A percentile compares a stretch with the other conserved stretches of the same genome.
Evolutionary conservation across 108 stramenopile genomes (phyloP).

Genomic region (Nannochloropsis oceanica): DNA sequence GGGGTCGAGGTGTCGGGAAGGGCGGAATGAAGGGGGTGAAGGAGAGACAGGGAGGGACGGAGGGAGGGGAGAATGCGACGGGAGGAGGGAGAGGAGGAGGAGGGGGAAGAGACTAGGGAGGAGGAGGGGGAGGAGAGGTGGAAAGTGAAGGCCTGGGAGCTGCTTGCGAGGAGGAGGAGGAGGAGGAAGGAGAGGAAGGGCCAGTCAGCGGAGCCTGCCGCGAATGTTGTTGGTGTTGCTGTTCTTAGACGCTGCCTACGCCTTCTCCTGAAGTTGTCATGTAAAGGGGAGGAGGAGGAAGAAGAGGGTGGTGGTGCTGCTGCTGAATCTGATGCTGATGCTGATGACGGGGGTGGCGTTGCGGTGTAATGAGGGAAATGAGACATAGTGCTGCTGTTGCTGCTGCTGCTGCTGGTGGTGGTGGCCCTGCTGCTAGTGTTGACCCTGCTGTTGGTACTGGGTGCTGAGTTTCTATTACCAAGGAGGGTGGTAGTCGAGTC

Average conservation of each 20-base stretch:
- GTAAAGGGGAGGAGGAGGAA: background rate
- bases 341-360: too few species aligned
- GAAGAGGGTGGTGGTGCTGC: background rate
- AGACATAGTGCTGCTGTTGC: too few species aligned
- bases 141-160: background rate
- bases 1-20: background rate
- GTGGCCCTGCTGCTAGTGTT: too few species aligned
- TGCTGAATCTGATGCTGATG: too few species aligned
- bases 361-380: too few species aligned
- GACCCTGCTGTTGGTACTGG: too few species aligned
- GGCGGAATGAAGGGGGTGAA: background rate
- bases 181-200: background rate
- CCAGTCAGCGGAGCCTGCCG: background rate
- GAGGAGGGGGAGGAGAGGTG: background rate
- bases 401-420: too few species aligned
- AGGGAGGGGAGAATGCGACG: background rate
- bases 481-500: too few species aligned
- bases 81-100: background rate
- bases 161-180: background rate
- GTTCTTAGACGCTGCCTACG: background rate
- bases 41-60: background rate
- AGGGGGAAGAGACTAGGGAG: background rate
- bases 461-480: too few species aligned
- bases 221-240: background rate
- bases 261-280: background rate